Percentiles rank a stretch among this genome's conserved stretches.
Evolutionary conservation across 306 rosid species (phyloP).

Genomic region (Oemleria cerasiformis): DNA sequence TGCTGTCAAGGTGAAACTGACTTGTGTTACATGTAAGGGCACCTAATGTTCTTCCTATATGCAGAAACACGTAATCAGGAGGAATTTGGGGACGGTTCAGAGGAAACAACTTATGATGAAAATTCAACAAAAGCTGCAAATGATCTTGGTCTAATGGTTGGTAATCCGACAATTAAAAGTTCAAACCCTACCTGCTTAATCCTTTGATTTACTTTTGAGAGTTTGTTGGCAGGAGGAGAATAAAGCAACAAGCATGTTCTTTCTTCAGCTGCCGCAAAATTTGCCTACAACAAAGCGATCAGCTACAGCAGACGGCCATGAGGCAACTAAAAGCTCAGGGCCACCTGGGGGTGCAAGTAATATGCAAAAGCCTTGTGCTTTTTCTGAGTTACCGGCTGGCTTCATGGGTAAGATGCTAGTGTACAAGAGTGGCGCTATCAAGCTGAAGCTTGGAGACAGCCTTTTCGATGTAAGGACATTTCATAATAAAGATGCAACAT

Average conservation of each 20-base stretch:
- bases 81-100: constrained; percentile 65
- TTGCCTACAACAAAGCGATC: constrained; percentile 45
- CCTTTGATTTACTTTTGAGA: constrained; percentile 24
- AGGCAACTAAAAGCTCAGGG: constrained; percentile 29
- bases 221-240: constrained; percentile 66
- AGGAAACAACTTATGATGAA: constrained; percentile 50
- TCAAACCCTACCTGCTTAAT: constrained; percentile 11
- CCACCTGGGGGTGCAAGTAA: constrained; percentile 21
- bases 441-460: constrained; percentile 72
- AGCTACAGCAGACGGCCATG: constrained; percentile 22
- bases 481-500: not conserved
- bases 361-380: constrained; percentile 30
- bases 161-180: constrained; percentile 16
- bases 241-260: constrained; percentile 51
- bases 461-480: constrained; percentile 68
- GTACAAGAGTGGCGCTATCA: constrained; percentile 73
- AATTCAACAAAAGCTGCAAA: constrained; percentile 35
- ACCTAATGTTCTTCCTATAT: constrained; percentile 10
- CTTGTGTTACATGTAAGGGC: not conserved
- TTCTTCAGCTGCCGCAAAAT: constrained; percentile 56
- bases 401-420: constrained; percentile 81
- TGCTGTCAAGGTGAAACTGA: not conserved
- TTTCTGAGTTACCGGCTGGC: constrained; percentile 61
- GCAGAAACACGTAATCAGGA: constrained; percentile 63
- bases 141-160: constrained; percentile 74